Evolutionary conservation across 306 rosid species (phyloP).

Genomic region (Fragaria iinumae): DNA sequence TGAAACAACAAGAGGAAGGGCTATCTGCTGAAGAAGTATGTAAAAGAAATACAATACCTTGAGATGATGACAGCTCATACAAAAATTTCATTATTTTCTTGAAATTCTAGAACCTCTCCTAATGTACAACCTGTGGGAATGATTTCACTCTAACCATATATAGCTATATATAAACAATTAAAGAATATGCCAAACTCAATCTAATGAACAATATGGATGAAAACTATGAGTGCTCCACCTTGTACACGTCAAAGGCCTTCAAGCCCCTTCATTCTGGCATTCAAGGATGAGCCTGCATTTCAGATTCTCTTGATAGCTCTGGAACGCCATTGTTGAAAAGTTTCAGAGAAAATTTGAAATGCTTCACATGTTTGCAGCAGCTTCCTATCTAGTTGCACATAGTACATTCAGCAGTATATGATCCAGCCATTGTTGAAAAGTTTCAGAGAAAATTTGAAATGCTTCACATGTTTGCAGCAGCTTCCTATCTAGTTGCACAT

Average conservation of each 20-base stretch:
- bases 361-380: slow-evolving; percentile 6
- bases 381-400: slow-evolving; percentile 49
- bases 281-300: slow-evolving; percentile 10
- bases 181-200: slow-evolving; percentile 40
- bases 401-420: slow-evolving; percentile 76
- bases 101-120: slow-evolving; percentile 15
- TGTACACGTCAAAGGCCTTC: slow-evolving; percentile 6
- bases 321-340: slow-evolving; percentile 10
- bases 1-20: neutral
- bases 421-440: slow-evolving; percentile 43
- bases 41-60: neutral
- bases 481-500: slow-evolving; percentile 49
- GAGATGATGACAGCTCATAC: neutral
- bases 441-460: neutral
- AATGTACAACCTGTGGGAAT: slow-evolving; percentile 30
- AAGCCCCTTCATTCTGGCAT: slow-evolving; percentile 12
- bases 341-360: neutral
- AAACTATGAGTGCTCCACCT: slow-evolving; percentile 43
- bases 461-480: slow-evolving; percentile 6
- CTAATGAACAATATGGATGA: slow-evolving; percentile 7
- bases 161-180: slow-evolving; percentile 35
- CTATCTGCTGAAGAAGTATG: neutral
- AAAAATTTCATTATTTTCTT: neutral
- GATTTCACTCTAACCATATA: slow-evolving; percentile 19
- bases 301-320: neutral